Evolutionary conservation across 352 stramenopile species (phyloP).

Genomic region (Halophytophthora polymorphica): DNA sequence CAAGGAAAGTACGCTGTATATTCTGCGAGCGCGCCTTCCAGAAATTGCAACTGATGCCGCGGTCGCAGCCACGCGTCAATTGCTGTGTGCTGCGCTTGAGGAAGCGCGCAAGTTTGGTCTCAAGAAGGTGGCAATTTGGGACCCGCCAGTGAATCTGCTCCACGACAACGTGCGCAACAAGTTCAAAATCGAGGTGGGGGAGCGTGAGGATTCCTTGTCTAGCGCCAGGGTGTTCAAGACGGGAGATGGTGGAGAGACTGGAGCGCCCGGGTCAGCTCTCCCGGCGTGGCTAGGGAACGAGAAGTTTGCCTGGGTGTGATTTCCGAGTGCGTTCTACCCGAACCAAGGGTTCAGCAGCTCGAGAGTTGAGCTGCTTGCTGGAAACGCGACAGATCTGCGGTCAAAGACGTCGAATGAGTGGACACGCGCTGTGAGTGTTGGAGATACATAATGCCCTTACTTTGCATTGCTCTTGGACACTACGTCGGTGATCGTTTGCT

Average conservation of each 20-base stretch:
- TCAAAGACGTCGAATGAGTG: too few relatives aligned
- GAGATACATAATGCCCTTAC: too few relatives aligned
- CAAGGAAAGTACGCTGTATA: conserved; percentile 53
- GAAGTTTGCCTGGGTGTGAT: too few relatives aligned
- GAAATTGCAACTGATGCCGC: conserved; percentile 2
- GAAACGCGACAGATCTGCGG: too few relatives aligned
- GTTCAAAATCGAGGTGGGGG: conserved; percentile 30
- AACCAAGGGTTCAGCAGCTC: too few relatives aligned
- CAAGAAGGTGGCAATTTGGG: conserved; percentile 43
- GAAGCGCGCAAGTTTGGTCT: conserved; percentile 45
- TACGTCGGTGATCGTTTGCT: too few relatives aligned
- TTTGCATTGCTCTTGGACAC: too few relatives aligned
- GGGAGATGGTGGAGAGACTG: not conserved
- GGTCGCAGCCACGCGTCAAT: conserved; percentile 8
- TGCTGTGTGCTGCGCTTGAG: conserved; percentile 33
- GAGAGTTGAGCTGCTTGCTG: too few relatives aligned
- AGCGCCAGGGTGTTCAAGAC: conserved; percentile 47
- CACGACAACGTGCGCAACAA: conserved; percentile 12
- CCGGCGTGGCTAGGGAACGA: too few relatives aligned
- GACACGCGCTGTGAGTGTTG: too few relatives aligned
- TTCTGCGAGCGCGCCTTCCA: conserved; percentile 44
- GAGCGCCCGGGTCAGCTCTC: too few relatives aligned
- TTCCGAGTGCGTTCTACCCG: too few relatives aligned
- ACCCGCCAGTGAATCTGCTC: conserved; percentile 25
- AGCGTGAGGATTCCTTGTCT: conserved; percentile 55